Base-by-base conservation (phyloP, 441 rosid genomes). In the Geranium incanum region DNA sequence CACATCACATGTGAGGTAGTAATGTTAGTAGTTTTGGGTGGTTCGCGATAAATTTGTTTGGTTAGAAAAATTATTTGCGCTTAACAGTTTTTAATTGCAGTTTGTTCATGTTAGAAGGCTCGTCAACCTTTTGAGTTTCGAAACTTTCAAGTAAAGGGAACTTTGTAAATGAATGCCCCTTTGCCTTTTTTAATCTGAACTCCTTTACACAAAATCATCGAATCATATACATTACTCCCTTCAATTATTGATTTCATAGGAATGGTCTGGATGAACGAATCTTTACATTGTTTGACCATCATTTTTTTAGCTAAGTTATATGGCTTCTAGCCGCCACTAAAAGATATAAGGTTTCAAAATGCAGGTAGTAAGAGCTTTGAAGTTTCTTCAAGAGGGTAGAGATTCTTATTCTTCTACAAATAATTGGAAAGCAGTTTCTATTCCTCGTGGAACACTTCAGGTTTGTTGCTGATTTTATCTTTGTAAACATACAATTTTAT, bases 371-470 rank as follows among this genome's bases (percentile, higher is more conserved):
- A 86, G 98, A 82, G 98, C 98, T 64, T 77, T 95, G 75, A 76
- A 72, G 68, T 83, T 84, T 83, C 85, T 91, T 69, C 99, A 88
- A 78, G 78, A 77, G 70, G 84, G 87, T 41, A 84, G 80, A 65
- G 87, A 82, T 72, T 81, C 86, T 13, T 73, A 82, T 63, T 63
- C 66, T 63, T 23, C 36, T 77, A 66, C 39, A 38, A 74, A 84
- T 70, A 87, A 83, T 74, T 91, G 95, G 87, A 86, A 84, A 75
- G 87, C 86, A 73, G 85, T 89, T 76, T 80, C 82, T 70, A 86
- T 95, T 76, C 94, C 95, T 68, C 95, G 99, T 72, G 99, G 99
- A 74, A 92, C 98, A 23, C 98, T 95, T 78, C 97, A 95, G 98
- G 99, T 93, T 79, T 80, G 94, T 87, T 79, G 74, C 82, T 76